A percentile compares a stretch with the other conserved stretches of the same genome.
These are phyloP conservation scores for Chlamydomonas sp. DNA, from an alignment of 139 green algal species.

Conservation along the genomic window DNA sequence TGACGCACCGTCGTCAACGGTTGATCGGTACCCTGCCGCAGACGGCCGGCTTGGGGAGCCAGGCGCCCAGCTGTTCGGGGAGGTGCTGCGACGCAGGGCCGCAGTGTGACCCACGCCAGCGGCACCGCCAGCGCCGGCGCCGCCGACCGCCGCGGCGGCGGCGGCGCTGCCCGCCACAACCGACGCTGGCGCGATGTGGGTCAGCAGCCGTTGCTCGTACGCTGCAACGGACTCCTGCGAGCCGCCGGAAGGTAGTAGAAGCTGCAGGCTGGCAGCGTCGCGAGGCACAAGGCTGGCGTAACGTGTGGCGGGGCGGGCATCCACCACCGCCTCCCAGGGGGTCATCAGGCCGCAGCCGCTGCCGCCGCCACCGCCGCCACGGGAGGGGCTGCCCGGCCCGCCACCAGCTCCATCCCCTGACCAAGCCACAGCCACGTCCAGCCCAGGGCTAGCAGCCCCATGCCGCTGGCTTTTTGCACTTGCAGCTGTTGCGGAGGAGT, in stretches of 20 bases:
- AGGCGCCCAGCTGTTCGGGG: too few species aligned
- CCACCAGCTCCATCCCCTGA: too few species aligned
- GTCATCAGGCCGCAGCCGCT: constrained; percentile 5
- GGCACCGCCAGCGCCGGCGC: not conserved
- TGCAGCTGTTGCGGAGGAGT: too few species aligned
- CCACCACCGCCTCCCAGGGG: constrained; percentile 45
- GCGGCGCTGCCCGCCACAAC: not conserved
- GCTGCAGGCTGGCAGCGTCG: not conserved
- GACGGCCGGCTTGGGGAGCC: too few species aligned
- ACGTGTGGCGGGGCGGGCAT: constrained; percentile 34
- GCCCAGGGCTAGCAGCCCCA: too few species aligned
- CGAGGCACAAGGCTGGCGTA: not conserved
- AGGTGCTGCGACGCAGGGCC: not conserved
- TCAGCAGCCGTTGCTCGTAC: not conserved
- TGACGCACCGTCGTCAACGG: not conserved
- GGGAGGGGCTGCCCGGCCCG: too few species aligned
- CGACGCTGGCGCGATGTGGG: not conserved
- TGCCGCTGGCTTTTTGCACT: too few species aligned
- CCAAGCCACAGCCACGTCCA: too few species aligned
- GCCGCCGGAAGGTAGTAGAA: constrained; percentile 27
- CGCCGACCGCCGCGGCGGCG: not conserved
- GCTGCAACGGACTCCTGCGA: not conserved
- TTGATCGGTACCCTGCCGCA: not conserved
- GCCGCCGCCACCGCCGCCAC: not conserved
- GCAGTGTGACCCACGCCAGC: not conserved